Conservation (phyloP, 1,284 basidiomycete genomes). For the Amylostereum chailletii region DNA sequence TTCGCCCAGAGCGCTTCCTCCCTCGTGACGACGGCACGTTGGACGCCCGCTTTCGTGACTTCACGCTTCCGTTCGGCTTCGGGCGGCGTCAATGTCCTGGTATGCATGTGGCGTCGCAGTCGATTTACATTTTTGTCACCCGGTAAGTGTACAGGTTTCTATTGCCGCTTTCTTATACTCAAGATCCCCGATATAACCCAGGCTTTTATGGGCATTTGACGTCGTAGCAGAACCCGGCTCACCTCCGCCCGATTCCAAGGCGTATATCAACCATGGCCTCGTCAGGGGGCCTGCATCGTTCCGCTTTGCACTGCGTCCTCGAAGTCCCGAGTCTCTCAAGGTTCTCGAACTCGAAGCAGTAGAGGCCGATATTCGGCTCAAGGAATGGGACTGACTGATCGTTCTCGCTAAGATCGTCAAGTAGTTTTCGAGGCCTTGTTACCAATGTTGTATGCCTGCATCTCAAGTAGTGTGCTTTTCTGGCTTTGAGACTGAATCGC, state of each 20-base stretch:
- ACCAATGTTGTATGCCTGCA: too few relatives aligned
- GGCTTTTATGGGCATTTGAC: not conserved
- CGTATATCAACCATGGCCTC: conserved; percentile 1
- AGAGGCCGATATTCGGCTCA: conserved; percentile 11
- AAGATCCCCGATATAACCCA: not conserved
- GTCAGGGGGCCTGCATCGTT: conserved; percentile 8
- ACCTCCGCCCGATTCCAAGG: conserved; percentile 2
- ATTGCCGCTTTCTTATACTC: not conserved
- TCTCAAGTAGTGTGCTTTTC: too few relatives aligned
- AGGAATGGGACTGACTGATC: conserved; percentile 13
- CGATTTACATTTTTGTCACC: not conserved
- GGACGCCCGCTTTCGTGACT: not conserved
- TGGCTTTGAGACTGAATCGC: too few relatives aligned
- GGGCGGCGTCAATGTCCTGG: not conserved
- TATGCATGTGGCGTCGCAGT: not conserved
- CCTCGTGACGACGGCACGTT: not conserved
- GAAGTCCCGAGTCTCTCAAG: conserved; percentile 3
- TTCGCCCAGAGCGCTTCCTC: not conserved
- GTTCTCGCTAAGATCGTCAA: too few relatives aligned
- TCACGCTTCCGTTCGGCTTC: not conserved
- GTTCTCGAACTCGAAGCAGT: conserved; percentile 11
- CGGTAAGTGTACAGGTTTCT: not conserved
- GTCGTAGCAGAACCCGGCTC: not conserved
- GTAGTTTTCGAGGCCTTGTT: too few relatives aligned
- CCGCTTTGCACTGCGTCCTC: conserved; percentile 4